Evolutionary conservation across 106 monocot genomes (phyloP), one percentile per base, ranked within the genome.

Genomic region (Acorus gramineus): DNA sequence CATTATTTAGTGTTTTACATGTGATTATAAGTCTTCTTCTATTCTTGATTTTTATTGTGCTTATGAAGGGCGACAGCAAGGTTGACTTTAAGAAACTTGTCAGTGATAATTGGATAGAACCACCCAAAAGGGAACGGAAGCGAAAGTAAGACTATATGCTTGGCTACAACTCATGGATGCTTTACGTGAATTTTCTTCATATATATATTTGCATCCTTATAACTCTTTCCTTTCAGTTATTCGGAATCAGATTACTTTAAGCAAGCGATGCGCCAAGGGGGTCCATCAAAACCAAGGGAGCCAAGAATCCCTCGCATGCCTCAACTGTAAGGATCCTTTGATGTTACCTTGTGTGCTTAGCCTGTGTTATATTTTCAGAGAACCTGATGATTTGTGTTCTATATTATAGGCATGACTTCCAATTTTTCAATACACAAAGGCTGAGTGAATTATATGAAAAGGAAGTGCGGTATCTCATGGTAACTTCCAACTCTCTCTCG

Each of bases 271-370:
- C 79, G 92, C 14, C 88, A 88, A 76, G 98, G 88, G 71, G 88
- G 67, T 62, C 81, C 87, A 48, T 66, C 88, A 65, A 99, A 99
- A 67, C 75, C 92, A n/a, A 85, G 65, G 61, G 98, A 99, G 56
- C 98, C 87, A 74, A 67, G 85, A 52, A 89, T 99, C 60, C 98
- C 98, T 52, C 75, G 91, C 58, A 99, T 99, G 98, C 98, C 98
- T 49, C 98, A 99, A 57, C 62, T 99, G 98, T 99, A 81, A 75
- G 83, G 62, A 74, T 66, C 49, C 56, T 46, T 69, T 57, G 49
- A 45, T 50, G 14, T 42, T 42, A 8, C 65, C 2, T n/a, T 65
- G 3, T n/a, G n/a, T 8, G 6, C 49, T 14, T 52, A 6, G 11
- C 3, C 42, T 64, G 43, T 50, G 14, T 55, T 49, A 6, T 14